A percentile compares a stretch with the other conserved stretches of the same genome.
These are phyloP conservation scores for Hypocreales sp. DNA, from an alignment of 2,329 filamentous ascomycete genomes.

Conservation along the genomic window DNA sequence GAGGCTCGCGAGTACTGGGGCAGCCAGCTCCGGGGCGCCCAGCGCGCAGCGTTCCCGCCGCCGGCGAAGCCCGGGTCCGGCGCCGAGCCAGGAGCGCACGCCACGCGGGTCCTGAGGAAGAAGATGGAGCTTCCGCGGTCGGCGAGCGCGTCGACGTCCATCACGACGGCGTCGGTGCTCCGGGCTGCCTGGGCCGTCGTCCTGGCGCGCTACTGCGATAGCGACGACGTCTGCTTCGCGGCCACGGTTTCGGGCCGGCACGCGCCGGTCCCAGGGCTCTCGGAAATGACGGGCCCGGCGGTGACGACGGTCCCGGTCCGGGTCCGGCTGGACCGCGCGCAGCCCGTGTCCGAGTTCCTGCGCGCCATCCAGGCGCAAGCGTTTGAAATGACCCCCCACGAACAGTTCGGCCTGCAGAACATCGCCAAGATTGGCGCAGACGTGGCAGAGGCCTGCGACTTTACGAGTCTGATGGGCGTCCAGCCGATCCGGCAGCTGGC, in stretches of 20 bases:
- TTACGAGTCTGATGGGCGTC: not conserved
- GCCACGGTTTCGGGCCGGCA: not conserved
- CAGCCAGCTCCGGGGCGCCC: too few species aligned
- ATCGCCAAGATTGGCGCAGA: not conserved
- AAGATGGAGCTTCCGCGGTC: too few species aligned
- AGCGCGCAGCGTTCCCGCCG: too few species aligned
- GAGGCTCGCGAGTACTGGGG: too few species aligned
- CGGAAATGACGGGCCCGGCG: not conserved
- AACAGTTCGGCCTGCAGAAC: slow-evolving; percentile 1
- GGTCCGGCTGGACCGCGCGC: not conserved
- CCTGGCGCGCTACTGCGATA: not conserved
- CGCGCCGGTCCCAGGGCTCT: not conserved
- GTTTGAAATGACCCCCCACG: slow-evolving; percentile 1
- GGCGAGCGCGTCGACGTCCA: too few species aligned
- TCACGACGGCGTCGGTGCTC: not conserved
- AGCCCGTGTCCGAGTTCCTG: not conserved
- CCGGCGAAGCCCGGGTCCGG: too few species aligned
- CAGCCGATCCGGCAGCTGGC: not conserved
- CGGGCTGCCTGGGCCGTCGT: not conserved
- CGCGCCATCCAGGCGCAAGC: slow-evolving; percentile 4
- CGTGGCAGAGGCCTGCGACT: not conserved
- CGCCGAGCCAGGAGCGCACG: too few species aligned
- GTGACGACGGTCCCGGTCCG: not conserved
- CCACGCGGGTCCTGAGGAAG: too few species aligned
- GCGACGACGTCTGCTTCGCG: not conserved